Evolutionary conservation across 169 alveolate genomes (phyloP), one percentile per base, ranked within the genome.

Genomic region (Cryptosporidium meleagridis): DNA sequence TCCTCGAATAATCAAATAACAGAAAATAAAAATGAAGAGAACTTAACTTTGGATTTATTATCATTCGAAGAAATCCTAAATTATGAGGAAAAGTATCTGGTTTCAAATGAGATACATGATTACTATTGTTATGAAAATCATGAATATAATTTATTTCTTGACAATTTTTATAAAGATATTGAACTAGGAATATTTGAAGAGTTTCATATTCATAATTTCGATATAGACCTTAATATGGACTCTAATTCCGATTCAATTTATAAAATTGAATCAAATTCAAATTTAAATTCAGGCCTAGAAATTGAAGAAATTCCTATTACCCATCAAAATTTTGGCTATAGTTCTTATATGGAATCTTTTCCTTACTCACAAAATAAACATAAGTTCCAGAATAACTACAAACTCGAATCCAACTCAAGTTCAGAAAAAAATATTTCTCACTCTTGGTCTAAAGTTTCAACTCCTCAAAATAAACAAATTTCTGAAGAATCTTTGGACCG

Each of bases 41-140:
- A 21, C 12, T 31, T 59, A n/a, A 10, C n/a, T 0, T 37, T 65
- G 29, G 51, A 65, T 31, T 29, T 33, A 23, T 29, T 33, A 16
- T 65, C 29, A n/a, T 65, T 65, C 1, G 72, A 65, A 5, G 72
- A 65, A 65, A 7, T 1, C 0, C 72, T 7, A 14, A 37, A 7
- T 18, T 65, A 65, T 29, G 72, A 65, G 33, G 72, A 65, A 35
- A n/a, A 12, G 52, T 65, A 65, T 65, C 29, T 65, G 33, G 16
- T 31, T 37, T 65, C 44, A 31, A 65, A 65, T 65, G 72, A 65
- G 12, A 29, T 33, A 3, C 51, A 65, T 3, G 72, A 65, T 65
- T 65, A 65, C 31, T 65, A 65, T 37, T n/a, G 35, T 9, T 26
- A 26, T 10, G 29, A 18, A 23, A 26, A 26, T 21, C 8, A 23